A percentile compares a stretch with the other conserved stretches of the same genome.
phyloP scores from a whole-genome alignment of 345 rosid species.

The Excoecaria agallocha region DNA sequence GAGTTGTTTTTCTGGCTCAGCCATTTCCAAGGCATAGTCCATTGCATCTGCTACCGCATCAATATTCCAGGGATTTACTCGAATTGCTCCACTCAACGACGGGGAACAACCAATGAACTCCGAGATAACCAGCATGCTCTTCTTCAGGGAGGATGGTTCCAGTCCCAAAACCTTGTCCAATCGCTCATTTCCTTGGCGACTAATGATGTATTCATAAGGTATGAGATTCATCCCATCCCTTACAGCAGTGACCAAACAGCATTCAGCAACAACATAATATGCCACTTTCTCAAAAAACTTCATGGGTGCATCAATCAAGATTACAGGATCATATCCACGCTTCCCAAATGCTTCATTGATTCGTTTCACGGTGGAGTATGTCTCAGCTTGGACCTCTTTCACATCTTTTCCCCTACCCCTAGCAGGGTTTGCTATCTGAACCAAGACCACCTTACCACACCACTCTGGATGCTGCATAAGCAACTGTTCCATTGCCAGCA shows the following conservation, averaged over 20 bases:
- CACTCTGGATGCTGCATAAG: constrained; percentile 70
- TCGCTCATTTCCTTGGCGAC: constrained; percentile 71
- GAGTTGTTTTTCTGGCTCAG: constrained; percentile 69
- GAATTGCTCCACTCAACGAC: constrained; percentile 83
- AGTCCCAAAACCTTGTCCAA: constrained; percentile 59
- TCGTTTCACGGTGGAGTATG: constrained; percentile 64
- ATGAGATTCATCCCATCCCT: constrained; percentile 94
- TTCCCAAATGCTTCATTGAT: constrained; percentile 66
- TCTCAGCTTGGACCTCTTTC: constrained; percentile 78
- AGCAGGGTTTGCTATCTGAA: constrained; percentile 86
- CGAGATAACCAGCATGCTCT: constrained; percentile 87
- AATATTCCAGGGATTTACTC: constrained; percentile 86
- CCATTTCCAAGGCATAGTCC: constrained; percentile 67
- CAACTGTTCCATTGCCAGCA: constrained; percentile 89
- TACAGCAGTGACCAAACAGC: constrained; percentile 87
- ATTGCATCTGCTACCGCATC: constrained; percentile 89
- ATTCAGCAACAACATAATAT: constrained; percentile 79
- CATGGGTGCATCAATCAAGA: constrained; percentile 69
- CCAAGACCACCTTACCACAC: constrained; percentile 74
- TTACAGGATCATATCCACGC: constrained; percentile 70
- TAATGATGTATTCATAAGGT: constrained; percentile 79
- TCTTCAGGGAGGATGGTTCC: constrained; percentile 50
- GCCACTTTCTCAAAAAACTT: constrained; percentile 79
- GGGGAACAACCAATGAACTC: constrained; percentile 94
- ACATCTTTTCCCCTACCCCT: constrained; percentile 81